phyloP scores from a whole-genome alignment of 176 grass and related monocot species.

The Eragrostis curvula region DNA sequence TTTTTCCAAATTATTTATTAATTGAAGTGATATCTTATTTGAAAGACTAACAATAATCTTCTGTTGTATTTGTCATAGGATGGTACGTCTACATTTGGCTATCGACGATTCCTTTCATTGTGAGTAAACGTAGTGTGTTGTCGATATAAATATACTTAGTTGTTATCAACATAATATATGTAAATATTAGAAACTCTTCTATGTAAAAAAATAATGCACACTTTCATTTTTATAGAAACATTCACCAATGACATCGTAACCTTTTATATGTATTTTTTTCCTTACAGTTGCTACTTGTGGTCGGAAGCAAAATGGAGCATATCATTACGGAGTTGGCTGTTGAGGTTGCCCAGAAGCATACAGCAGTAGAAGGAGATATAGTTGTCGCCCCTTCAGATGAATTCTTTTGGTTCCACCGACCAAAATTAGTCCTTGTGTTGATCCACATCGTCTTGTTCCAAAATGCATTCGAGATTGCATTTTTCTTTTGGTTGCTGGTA shows the following conservation, averaged over 20 bases:
- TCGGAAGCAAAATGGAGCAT: conserved; percentile 89
- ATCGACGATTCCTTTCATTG: conserved; percentile 62
- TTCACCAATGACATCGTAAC: neutral
- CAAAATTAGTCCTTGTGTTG: conserved; percentile 77
- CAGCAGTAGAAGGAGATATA: conserved; percentile 52
- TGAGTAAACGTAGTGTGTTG: conserved; percentile 50
- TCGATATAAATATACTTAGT: neutral
- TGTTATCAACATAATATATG: neutral
- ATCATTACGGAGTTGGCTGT: conserved; percentile 78
- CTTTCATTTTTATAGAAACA: neutral
- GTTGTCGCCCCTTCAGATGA: conserved; percentile 74
- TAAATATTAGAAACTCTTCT: neutral
- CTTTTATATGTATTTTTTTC: neutral
- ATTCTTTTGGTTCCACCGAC: conserved; percentile 72
- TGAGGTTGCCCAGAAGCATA: conserved; percentile 71
- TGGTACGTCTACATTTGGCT: conserved; percentile 91
- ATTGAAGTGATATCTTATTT: neutral
- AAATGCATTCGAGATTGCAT: conserved; percentile 86
- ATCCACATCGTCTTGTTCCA: conserved; percentile 84
- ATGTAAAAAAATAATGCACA: neutral
- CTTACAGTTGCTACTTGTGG: conserved; percentile 56
- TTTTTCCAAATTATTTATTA: neutral
- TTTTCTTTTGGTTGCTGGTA: conserved; percentile 86
- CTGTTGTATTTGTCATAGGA: conserved; percentile 29
- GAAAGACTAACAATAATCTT: neutral